A percentile compares a stretch with the other conserved stretches of the same genome.
Evolutionary conservation across 2,329 filamentous ascomycete genomes (phyloP).

Genomic region (Cladophialophora carrionii): DNA sequence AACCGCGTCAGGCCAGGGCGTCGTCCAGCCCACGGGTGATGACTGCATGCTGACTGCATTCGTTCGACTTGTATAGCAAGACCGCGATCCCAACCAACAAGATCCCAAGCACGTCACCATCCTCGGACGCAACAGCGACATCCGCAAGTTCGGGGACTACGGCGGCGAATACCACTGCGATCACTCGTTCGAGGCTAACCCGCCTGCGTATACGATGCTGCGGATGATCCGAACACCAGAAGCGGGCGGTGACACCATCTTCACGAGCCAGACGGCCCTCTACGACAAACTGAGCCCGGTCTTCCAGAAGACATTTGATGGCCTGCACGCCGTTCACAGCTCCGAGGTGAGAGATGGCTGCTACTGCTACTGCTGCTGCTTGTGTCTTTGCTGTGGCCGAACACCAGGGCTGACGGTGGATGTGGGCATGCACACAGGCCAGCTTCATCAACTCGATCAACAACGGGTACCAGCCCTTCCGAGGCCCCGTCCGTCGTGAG

Average conservation of each 20-base stretch:
- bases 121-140: slow-evolving; percentile 37
- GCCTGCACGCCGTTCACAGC: slow-evolving; percentile 36
- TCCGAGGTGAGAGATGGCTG: slow-evolving; percentile 31
- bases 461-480: slow-evolving; percentile 33
- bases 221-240: slow-evolving; percentile 35
- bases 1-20: neutral
- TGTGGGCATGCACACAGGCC: no score
- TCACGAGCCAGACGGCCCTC: slow-evolving; percentile 38
- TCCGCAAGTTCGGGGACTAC: slow-evolving; percentile 33
- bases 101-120: slow-evolving; percentile 39
- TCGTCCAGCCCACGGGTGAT: no score
- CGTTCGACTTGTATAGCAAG: slow-evolving; percentile 26
- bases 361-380: no score
- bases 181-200: slow-evolving; percentile 39
- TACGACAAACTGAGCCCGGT: slow-evolving; percentile 39
- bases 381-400: no score
- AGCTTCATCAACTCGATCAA: slow-evolving; percentile 34
- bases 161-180: slow-evolving; percentile 37
- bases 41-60: neutral
- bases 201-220: slow-evolving; percentile 38
- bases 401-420: no score
- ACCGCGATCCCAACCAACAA: slow-evolving; percentile 38
- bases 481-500: slow-evolving; percentile 30
- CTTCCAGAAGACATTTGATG: slow-evolving; percentile 37
- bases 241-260: slow-evolving; percentile 38